Percentiles rank a stretch among this genome's conserved stretches.
Evolutionary conservation across 495 filamentous ascomycete genomes (phyloP).

Genomic region (Sabuloglossum arenarium): DNA sequence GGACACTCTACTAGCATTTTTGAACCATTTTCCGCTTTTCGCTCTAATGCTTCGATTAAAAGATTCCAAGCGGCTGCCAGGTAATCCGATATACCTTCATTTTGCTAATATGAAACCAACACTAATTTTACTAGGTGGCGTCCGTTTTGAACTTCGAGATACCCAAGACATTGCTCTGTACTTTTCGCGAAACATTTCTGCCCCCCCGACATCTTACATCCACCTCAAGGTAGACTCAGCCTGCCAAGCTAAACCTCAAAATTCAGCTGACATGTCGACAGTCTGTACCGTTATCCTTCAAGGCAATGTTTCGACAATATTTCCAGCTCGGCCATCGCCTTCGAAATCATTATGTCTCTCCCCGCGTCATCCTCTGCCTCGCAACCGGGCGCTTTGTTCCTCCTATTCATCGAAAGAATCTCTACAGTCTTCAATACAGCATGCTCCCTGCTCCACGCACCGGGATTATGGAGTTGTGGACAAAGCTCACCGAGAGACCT

Average conservation of each 20-base stretch:
- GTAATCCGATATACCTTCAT: constrained; percentile 23
- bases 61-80: constrained; percentile 74
- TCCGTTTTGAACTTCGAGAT: constrained; percentile 78
- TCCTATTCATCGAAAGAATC: constrained; percentile 78
- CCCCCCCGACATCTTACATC: constrained; percentile 45
- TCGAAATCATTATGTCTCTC: constrained; percentile 84
- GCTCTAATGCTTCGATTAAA: constrained; percentile 92
- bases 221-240: constrained; percentile 41
- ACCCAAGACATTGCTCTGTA: constrained; percentile 20
- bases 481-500: constrained; percentile 36
- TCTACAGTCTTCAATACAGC: constrained; percentile 95
- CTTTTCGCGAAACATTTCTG: constrained; percentile 4
- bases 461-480: constrained; percentile 71
- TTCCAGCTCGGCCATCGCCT: constrained; percentile 85
- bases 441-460: constrained; percentile 78
- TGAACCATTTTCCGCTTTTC: constrained; percentile 97
- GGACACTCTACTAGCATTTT: constrained; percentile 75
- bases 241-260: not conserved
- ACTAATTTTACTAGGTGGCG: constrained; percentile 36
- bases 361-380: constrained; percentile 67
- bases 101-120: not conserved
- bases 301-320: constrained; percentile 90
- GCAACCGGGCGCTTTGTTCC: constrained; percentile 68
- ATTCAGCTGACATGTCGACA: constrained; percentile 13
- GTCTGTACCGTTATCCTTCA: constrained; percentile 77